Base-by-base conservation (phyloP, 2,329 filamentous ascomycete genomes). In the Botrytis aclada region DNA sequence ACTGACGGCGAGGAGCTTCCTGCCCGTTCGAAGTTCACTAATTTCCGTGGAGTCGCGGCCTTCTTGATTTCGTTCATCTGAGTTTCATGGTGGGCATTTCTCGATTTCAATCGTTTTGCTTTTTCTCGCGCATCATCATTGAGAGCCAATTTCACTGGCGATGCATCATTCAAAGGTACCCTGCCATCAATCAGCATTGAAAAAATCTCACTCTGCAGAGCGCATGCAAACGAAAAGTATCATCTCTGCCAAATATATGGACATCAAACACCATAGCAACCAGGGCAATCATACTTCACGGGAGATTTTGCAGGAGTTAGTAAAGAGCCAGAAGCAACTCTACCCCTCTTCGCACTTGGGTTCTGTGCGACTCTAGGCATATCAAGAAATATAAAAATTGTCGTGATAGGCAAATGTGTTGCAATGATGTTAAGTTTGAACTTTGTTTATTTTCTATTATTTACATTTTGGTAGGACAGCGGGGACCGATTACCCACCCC, bases 111-210 rank as follows among this genome's bases (percentile, higher is more conserved):
- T 67, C 96, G 92, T 78, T 92, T 91, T 66, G 94, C 95, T 83
- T 97, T 97, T 84, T 99, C 96, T 78, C 92, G 90, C 74, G 89
- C 91, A 86, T 99, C 96, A 84, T 99, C 96, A 84, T 98, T 98
- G 47, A 72, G 71, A 32, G 66, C 43, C 66, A 72, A 56, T 83
- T 97, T 97, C 84, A 98, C 96, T 78, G 92, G 90, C 74, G 89
- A 90, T 86, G 99, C 96, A 85, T 99, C 96, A 84, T 98, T 98
- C 75, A 99, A 89, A 51, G 96, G 95, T 74, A 99, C 97, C 82
- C 94, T 97, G 79, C 63, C 69, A 54, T 22, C 43, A 51, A 58
- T 77, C 73, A 73, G 63, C 39, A 65, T 39, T 56, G 6, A 56
- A 47, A 16, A 45, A 63, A 22, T n/a, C 14, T 64, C 29, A 54